Percentiles rank a stretch among this genome's conserved stretches.
Evolutionary conservation across 2,329 filamentous ascomycete genomes (phyloP).

Genomic region (Cadophora gregata): DNA sequence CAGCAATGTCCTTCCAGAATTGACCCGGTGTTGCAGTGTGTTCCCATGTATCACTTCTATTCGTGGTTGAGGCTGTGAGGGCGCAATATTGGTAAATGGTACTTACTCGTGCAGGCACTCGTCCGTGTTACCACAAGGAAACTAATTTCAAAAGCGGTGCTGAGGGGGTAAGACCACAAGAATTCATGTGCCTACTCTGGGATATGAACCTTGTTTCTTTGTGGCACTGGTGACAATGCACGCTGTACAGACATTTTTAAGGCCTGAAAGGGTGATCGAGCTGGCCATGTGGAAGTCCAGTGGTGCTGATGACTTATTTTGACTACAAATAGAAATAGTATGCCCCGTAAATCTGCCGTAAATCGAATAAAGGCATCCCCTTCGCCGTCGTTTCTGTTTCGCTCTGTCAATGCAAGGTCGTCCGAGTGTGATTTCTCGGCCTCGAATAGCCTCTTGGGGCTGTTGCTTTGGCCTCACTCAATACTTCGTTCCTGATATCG

Average conservation of each 20-base stretch:
- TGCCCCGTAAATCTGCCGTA: conserved; percentile 7
- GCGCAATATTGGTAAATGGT: conserved; percentile 1
- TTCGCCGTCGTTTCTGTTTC: conserved; percentile 24
- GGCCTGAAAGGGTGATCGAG: conserved; percentile 7
- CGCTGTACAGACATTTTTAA: conserved; percentile 5
- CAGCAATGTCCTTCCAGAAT: conserved; percentile 5
- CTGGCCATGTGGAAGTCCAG: conserved; percentile 1
- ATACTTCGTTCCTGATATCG: conserved; percentile 4
- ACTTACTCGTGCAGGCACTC: conserved; percentile 6
- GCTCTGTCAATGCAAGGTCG: conserved; percentile 34
- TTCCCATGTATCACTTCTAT: conserved; percentile 3
- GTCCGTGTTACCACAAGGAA: not conserved
- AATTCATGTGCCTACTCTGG: conserved; percentile 1
- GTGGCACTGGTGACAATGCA: not conserved
- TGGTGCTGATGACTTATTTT: conserved; percentile 16
- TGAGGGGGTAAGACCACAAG: not conserved
- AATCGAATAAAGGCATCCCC: conserved; percentile 16
- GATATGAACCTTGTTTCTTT: conserved; percentile 4
- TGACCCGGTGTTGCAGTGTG: not conserved
- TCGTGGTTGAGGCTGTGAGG: conserved; percentile 10
- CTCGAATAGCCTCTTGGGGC: conserved; percentile 12
- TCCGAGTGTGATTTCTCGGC: conserved; percentile 19
- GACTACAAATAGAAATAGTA: conserved; percentile 13
- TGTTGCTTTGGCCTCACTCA: conserved; percentile 21
- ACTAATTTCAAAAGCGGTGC: not conserved